Base-by-base conservation (phyloP, 306 rosid genomes). In the Gillenia trifoliata region DNA sequence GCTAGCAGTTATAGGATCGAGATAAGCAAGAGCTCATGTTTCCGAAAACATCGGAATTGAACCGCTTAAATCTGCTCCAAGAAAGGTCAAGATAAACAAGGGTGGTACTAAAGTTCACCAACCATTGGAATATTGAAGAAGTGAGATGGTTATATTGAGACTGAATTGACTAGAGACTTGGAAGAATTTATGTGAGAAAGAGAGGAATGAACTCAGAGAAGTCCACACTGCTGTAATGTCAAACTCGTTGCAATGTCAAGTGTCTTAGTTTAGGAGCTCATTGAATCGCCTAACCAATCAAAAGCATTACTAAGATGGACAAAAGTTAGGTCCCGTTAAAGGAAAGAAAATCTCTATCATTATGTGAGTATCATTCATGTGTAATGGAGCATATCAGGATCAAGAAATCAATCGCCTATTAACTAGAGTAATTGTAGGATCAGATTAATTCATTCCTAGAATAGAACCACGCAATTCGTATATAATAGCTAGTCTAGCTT, bases 221-320 rank as follows among this genome's bases (percentile, higher is more conserved):
- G 80, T 11, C 3, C 0, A 26, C 71, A 70, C 0, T n/a, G 33
- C 0, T 0, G n/a, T n/a, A n/a, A n/a, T n/a, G n/a, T n/a, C n/a
- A n/a, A n/a, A n/a, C n/a, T n/a, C n/a, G n/a, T 0, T 0, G 0
- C 22, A 77, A 49, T 9, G 2, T 3, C 69, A 77, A 68, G 17
- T 33, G 6, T 33, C 9, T 77, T 15, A 77, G 40, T 49, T 43
- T 8, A 4, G 75, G 19, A 68, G 75, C 36, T 45, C 60, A n/a
- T 25, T 63, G n/a, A 8, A 78, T 40, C 63, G 54, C 49, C 66
- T 19, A 16, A 23, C 82, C 82, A 78, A 29, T 64, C 36, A 28
- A 23, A 19, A 22, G 29, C 50, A 26, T 45, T 16, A 70, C 60
- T 64, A n/a, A n/a, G n/a, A n/a, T n/a, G n/a, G n/a, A n/a, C n/a